Evolutionary conservation across 495 filamentous ascomycete species (phyloP), one percentile per base, ranked within the genome.

Genomic region (Lepidopterella palustris): DNA sequence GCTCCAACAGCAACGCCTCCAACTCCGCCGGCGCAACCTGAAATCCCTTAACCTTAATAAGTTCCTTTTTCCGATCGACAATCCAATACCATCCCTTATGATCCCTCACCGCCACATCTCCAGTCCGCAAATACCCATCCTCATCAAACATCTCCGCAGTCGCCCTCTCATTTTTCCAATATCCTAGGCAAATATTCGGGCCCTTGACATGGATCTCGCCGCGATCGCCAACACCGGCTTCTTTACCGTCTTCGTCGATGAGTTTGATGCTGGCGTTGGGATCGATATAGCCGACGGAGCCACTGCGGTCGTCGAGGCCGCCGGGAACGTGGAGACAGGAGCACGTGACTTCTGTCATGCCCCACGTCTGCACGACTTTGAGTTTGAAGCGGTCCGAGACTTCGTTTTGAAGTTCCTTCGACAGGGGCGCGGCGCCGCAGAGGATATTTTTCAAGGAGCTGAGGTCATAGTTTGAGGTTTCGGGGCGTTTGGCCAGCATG

Each of bases 11-110:
- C n/a, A 77, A 55, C 0, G 72, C 75, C 59, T 80, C 78, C 1
- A 80, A 63, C 63, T 80, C 78, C 2, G 78, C 76, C 5, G 77
- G 78, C 20, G 74, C 68, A 13, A 80, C 76, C 61, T 79, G 76
- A 39, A 76, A 68, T 9, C 74, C 77, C 45, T 76, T 78, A 4
- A 78, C 76, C 59, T 74, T 76, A 32, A 71, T 76, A 10, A 76
- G 57, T 59, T 76, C 73, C 63, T 76, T 76, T 60, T 71, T 74
- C 5, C 73, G 66, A 56, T 76, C 73, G 21, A 73, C 71, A 48
- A 76, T 74, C 70, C 65, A 74, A 48, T 67, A 69, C 64, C 61
- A 70, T 15, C 72, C 71, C 25, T 70, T 49, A 32, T 74, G 58
- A 53, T 72, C 61, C 29, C 62, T 59, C 8, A 72, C 57, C 10